Conservation (phyloP, 2,329 filamentous ascomycete species). For the Penicillium sp. region DNA sequence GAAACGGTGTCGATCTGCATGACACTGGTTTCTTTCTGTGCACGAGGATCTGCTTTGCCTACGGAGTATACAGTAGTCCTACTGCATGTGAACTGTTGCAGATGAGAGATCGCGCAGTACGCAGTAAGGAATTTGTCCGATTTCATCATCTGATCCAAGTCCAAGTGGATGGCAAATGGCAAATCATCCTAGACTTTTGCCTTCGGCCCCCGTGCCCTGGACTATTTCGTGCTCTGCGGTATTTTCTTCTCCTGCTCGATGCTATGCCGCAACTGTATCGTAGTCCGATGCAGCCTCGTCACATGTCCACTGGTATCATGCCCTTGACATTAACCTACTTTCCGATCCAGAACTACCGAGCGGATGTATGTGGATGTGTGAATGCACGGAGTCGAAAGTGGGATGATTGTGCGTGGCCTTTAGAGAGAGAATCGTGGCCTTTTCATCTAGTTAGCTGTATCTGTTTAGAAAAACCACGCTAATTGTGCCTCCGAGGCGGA, state of each 20-base stretch:
- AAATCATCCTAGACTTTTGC: slow-evolving; percentile 3
- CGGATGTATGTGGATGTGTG: slow-evolving; percentile 1
- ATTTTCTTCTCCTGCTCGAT: slow-evolving; percentile 7
- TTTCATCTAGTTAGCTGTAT: too few relatives aligned
- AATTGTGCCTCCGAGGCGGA: too few relatives aligned
- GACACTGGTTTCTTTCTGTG: slow-evolving; percentile 5
- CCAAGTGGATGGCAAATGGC: slow-evolving; percentile 9
- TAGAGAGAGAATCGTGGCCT: too few relatives aligned
- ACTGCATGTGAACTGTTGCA: too few relatives aligned
- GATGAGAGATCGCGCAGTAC: too few relatives aligned
- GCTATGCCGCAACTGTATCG: background rate
- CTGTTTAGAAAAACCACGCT: too few relatives aligned
- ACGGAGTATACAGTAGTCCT: too few relatives aligned
- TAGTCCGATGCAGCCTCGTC: slow-evolving; percentile 12
- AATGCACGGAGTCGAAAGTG: too few relatives aligned
- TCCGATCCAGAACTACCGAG: slow-evolving; percentile 7
- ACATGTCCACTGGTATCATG: slow-evolving; percentile 1
- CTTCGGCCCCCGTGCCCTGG: slow-evolving; percentile 1
- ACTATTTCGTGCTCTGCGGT: background rate
- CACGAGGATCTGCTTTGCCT: background rate
- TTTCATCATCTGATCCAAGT: slow-evolving; percentile 14
- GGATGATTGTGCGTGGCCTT: too few relatives aligned
- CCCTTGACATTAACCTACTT: background rate
- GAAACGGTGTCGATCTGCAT: slow-evolving; percentile 29
- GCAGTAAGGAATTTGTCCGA: slow-evolving; percentile 2